A percentile compares a stretch with the other conserved stretches of the same genome.
Evolutionary conservation across 176 grass and related monocot genomes (phyloP).

Genomic region (Ensete glaucum): DNA sequence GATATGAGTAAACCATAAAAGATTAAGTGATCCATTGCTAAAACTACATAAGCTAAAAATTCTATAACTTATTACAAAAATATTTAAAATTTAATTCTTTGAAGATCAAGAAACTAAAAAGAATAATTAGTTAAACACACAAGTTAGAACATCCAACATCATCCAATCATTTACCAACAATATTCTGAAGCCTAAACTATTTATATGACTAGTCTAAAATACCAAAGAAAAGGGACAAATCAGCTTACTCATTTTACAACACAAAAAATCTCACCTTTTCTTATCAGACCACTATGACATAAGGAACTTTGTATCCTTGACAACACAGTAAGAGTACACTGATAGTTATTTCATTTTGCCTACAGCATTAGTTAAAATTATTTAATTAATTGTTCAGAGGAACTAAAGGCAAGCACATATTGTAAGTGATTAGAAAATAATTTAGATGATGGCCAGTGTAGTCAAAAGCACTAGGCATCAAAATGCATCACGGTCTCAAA

Average conservation of each 20-base stretch:
- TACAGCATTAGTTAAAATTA: slow-evolving; percentile 16
- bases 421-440: neutral
- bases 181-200: neutral
- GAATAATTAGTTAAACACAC: no score
- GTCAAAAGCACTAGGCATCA: no score
- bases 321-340: slow-evolving; percentile 64
- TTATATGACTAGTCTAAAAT: neutral
- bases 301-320: slow-evolving; percentile 32
- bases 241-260: no score
- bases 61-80: neutral
- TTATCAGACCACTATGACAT: slow-evolving; percentile 26
- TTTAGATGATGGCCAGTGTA: neutral
- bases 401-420: neutral
- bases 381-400: neutral
- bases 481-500: no score
- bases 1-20: no score
- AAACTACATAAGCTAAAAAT: no score
- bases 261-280: slow-evolving; percentile 30
- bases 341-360: slow-evolving; percentile 57
- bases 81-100: no score
- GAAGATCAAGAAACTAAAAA: no score
- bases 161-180: neutral
- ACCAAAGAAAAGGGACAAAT: neutral
- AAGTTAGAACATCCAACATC: neutral
- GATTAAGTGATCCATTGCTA: no score